phyloP scores from a whole-genome alignment of 805 yeast species.

The Yamadazyma akitaensis region DNA sequence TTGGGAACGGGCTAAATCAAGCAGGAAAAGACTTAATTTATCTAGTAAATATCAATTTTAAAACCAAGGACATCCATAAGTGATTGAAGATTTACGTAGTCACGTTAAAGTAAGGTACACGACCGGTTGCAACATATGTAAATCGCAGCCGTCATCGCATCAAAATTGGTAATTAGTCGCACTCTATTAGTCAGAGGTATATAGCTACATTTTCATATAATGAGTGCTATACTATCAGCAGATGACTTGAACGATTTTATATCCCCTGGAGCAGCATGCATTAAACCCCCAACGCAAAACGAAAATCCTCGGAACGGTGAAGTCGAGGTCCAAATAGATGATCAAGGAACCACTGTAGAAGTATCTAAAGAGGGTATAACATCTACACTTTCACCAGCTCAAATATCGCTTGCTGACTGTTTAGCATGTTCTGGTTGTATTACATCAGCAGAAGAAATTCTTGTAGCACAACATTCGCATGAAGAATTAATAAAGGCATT shows the following conservation, averaged over 20 bases:
- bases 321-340: conserved; percentile 57
- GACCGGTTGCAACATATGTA: conserved; percentile 1
- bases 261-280: conserved; percentile 90
- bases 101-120: no score
- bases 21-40: no score
- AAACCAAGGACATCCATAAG: no score
- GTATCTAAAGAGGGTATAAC: conserved; percentile 58
- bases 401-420: conserved; percentile 87
- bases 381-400: conserved; percentile 67
- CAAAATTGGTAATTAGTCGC: conserved; percentile 5
- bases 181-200: conserved; percentile 4
- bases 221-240: conserved; percentile 87
- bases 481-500: conserved; percentile 66
- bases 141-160: background rate
- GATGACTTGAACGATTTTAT: conserved; percentile 94
- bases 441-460: conserved; percentile 93
- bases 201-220: conserved; percentile 19
- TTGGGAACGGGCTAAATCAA: no score
- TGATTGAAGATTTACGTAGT: no score
- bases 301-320: conserved; percentile 30
- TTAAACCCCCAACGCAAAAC: conserved; percentile 55
- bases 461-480: conserved; percentile 88
- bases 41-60: no score
- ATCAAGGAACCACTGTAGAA: conserved; percentile 60
- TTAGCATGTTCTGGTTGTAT: conserved; percentile 96